Evolutionary conservation across 306 rosid species (phyloP).

Genomic region (Sesbania bispinosa): DNA sequence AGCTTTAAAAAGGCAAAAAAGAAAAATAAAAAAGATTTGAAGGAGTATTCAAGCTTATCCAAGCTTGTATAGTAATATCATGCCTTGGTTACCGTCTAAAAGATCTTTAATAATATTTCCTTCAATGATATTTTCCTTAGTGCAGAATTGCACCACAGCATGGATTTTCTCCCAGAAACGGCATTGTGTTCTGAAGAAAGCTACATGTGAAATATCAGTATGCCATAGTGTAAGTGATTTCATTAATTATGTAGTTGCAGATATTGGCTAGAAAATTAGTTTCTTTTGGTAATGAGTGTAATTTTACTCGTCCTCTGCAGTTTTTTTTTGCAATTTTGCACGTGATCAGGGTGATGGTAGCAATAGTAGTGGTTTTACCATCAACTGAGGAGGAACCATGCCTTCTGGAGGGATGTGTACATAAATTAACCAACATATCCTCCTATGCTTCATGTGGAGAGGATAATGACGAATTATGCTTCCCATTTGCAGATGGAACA

Average conservation of each 20-base stretch:
- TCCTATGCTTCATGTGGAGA: constrained; percentile 34
- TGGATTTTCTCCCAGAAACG: constrained; percentile 42
- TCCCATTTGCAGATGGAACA: constrained; percentile 36
- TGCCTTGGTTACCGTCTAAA: constrained; percentile 41
- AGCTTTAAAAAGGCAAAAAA: constrained; percentile 17
- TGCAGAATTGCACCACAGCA: constrained; percentile 37
- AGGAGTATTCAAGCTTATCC: constrained; percentile 39
- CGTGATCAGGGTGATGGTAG: constrained; percentile 31
- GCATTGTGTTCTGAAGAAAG: constrained; percentile 33
- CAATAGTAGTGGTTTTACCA: constrained; percentile 6
- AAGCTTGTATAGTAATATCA: constrained; percentile 46
- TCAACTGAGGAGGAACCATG: constrained; percentile 42
- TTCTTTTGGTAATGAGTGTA: not conserved
- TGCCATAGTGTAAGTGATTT: constrained; percentile 47
- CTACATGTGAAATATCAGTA: constrained; percentile 25
- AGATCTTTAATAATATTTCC: constrained; percentile 40
- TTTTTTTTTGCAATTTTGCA: constrained; percentile 33
- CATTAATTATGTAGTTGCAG: not conserved
- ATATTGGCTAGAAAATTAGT: not conserved
- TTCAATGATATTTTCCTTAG: constrained; percentile 38
- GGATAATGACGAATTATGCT: constrained; percentile 39
- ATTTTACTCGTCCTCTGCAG: not conserved
- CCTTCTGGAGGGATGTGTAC: constrained; percentile 43
- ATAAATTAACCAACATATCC: constrained; percentile 36
- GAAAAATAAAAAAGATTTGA: constrained; percentile 19